Evolutionary conservation across 306 rosid species (phyloP).

Genomic region (Cicer yamashitae): DNA sequence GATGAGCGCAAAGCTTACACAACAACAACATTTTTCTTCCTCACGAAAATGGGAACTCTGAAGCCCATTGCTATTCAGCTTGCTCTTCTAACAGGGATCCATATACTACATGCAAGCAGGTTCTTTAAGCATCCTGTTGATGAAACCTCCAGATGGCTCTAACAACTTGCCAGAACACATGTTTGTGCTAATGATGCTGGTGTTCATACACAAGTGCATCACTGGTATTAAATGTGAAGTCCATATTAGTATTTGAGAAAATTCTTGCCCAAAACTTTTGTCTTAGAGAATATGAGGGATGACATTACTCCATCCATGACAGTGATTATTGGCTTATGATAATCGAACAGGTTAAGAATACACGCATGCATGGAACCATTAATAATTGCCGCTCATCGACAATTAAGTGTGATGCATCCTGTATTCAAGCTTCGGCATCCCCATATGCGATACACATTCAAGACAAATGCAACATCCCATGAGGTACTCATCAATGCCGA

Average conservation of each 20-base stretch:
- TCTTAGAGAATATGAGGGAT: background rate
- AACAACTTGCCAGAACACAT: constrained; percentile 58
- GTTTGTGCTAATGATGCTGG: constrained; percentile 53
- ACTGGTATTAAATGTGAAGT: constrained; percentile 46
- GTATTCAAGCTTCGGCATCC: constrained; percentile 55
- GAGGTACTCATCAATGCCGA: constrained; percentile 45
- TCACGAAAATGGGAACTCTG: constrained; percentile 51
- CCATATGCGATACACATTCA: constrained; percentile 52
- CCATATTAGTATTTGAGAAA: background rate
- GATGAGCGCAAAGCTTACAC: constrained; percentile 54
- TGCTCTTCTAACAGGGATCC: constrained; percentile 42
- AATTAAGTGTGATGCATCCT: constrained; percentile 60
- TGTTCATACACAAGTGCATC: constrained; percentile 55
- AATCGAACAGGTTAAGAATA: constrained; percentile 49
- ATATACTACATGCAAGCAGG: constrained; percentile 41
- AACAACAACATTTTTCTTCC: constrained; percentile 55
- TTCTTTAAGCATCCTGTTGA: constrained; percentile 52
- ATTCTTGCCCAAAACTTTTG: background rate
- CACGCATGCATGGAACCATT: constrained; percentile 56
- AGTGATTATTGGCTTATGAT: background rate
- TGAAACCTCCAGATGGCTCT: constrained; percentile 51
- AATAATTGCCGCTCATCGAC: constrained; percentile 53
- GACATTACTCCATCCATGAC: background rate
- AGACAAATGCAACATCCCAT: constrained; percentile 48
- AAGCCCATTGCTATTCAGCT: constrained; percentile 58